phyloP scores from a whole-genome alignment of 352 stramenopile species.

The Plasmopara muralis region DNA sequence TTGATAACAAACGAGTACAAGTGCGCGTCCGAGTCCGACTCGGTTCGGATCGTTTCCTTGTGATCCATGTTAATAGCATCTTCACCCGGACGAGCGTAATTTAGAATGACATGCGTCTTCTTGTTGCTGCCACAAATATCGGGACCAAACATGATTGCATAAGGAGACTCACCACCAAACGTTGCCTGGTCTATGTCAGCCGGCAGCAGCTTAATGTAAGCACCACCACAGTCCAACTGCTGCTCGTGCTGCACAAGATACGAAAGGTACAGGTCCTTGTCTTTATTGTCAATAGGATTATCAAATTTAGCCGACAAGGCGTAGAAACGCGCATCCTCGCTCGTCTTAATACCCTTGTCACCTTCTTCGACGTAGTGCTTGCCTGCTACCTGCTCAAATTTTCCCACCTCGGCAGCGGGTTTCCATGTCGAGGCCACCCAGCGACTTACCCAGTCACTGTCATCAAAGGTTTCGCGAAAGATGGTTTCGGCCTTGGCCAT shows the following conservation, averaged over 20 bases:
- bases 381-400: conserved; percentile 92
- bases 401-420: conserved; percentile 86
- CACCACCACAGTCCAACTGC: conserved; percentile 97
- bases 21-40: conserved; percentile 88
- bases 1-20: conserved; percentile 97
- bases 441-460: conserved; percentile 63
- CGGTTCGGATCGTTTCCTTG: conserved; percentile 68
- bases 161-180: conserved; percentile 94
- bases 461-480: conserved; percentile 93
- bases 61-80: conserved; percentile 92
- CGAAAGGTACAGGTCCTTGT: conserved; percentile 91
- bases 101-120: conserved; percentile 97
- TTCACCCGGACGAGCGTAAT: conserved; percentile 93
- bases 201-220: conserved; percentile 99
- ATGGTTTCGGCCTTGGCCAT: conserved; percentile 75
- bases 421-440: conserved; percentile 95
- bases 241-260: conserved; percentile 99
- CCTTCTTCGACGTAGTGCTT: conserved; percentile 86
- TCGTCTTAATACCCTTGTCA: conserved; percentile 94
- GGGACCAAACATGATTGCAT: conserved; percentile 98
- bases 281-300: conserved; percentile 85
- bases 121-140: conserved; percentile 97
- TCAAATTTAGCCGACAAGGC: conserved; percentile 91
- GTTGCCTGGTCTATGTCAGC: conserved; percentile 86
- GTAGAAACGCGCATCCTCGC: conserved; percentile 96